Evolutionary conservation across 1,284 basidiomycete genomes (phyloP).

Genomic region (Anthracocystis walkeri): DNA sequence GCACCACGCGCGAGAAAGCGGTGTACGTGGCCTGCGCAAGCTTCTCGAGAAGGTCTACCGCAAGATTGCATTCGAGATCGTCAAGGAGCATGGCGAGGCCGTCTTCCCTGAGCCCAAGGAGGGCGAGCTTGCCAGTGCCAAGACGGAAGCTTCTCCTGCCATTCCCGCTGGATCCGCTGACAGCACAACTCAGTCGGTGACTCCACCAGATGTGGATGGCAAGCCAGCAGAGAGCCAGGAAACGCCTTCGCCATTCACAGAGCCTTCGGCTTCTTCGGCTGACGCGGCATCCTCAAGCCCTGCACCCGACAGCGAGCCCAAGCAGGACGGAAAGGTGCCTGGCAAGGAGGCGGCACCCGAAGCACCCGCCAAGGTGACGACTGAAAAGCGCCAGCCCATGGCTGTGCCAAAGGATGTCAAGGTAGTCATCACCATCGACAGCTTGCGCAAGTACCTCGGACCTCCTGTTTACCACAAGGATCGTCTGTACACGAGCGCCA

Average conservation of each 20-base stretch:
- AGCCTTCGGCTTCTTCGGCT: slow-evolving; percentile 36
- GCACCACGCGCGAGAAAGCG: slow-evolving; percentile 96
- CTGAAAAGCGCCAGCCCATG: slow-evolving; percentile 82
- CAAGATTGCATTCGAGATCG: slow-evolving; percentile 93
- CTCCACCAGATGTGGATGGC: slow-evolving; percentile 60
- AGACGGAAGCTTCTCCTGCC: slow-evolving; percentile 31
- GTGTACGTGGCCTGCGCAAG: slow-evolving; percentile 71
- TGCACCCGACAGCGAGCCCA: slow-evolving; percentile 34
- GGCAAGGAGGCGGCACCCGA: slow-evolving; percentile 52
- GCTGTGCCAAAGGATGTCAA: slow-evolving; percentile 83
- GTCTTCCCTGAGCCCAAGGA: slow-evolving; percentile 79
- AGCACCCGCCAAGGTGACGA: slow-evolving; percentile 74
- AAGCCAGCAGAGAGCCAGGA: slow-evolving; percentile 13
- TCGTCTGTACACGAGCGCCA: slow-evolving; percentile 81
- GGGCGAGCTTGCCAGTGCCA: slow-evolving; percentile 68
- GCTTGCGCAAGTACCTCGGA: slow-evolving; percentile 94
- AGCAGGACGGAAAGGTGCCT: slow-evolving; percentile 45
- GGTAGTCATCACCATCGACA: slow-evolving; percentile 85
- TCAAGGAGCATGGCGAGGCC: slow-evolving; percentile 89
- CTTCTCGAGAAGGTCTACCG: slow-evolving; percentile 85
- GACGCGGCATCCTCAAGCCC: slow-evolving; percentile 11
- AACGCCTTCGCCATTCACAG: slow-evolving; percentile 33
- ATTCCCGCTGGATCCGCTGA: slow-evolving; percentile 41
- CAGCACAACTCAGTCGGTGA: slow-evolving; percentile 68
- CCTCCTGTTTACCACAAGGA: slow-evolving; percentile 96